A percentile compares a stretch with the other conserved stretches of the same genome.
Evolutionary conservation across 2,329 filamentous ascomycete species (phyloP).

Genomic region (Diaporthe longicolla): DNA sequence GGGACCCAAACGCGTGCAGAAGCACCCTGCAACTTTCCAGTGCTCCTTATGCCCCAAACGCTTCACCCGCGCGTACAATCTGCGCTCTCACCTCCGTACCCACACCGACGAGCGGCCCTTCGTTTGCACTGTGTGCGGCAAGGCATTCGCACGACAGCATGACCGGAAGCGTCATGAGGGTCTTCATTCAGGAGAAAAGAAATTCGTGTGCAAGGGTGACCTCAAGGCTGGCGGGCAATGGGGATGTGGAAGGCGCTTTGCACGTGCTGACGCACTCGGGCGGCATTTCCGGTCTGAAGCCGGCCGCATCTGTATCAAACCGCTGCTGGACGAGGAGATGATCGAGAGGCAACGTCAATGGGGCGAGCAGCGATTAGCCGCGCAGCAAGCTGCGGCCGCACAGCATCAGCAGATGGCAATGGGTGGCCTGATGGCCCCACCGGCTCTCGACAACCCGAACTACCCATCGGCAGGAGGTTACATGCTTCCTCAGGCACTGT

Average conservation of each 20-base stretch:
- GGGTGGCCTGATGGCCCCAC: conserved; percentile 69
- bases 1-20: conserved; percentile 86
- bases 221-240: conserved; percentile 87
- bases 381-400: conserved; percentile 60
- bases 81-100: conserved; percentile 93
- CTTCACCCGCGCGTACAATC: conserved; percentile 96
- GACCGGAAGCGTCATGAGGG: conserved; percentile 98
- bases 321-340: conserved; percentile 95
- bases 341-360: conserved; percentile 82
- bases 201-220: conserved; percentile 95
- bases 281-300: conserved; percentile 97
- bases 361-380: conserved; percentile 76
- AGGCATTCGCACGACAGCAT: conserved; percentile 97
- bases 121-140: conserved; percentile 96
- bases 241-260: conserved; percentile 95
- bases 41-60: conserved; percentile 94
- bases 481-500: conserved; percentile 85
- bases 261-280: conserved; percentile 93
- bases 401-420: conserved; percentile 64
- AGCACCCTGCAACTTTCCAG: conserved; percentile 97
- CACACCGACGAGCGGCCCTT: conserved; percentile 98
- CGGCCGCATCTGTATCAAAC: conserved; percentile 95
- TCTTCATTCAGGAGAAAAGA: conserved; percentile 97
- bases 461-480: conserved; percentile 71
- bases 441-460: conserved; percentile 72